Evolutionary conservation across 1,284 basidiomycete genomes (phyloP), one percentile per base, ranked within the genome.

Genomic region (Ustilago nuda): DNA sequence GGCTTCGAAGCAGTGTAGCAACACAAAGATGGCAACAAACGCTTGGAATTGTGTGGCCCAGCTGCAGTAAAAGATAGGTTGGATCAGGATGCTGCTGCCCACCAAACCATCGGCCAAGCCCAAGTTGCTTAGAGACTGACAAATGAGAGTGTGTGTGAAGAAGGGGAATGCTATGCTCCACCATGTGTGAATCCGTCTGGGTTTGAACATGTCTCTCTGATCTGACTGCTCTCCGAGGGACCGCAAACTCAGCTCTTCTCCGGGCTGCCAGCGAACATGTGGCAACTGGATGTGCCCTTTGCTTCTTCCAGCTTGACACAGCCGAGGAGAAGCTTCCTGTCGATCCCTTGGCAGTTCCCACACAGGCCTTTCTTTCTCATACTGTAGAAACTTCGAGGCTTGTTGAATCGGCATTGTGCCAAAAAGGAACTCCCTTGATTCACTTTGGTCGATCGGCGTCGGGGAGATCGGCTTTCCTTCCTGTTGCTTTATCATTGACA

Each of bases 181-280:
- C 53, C 53, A 55, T 53, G 51, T 53, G 51, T 53, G 51, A 35
- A 53, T 35, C n/a, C 11, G 41, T 32, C 55, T 41, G 15, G 30
- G 37, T 2, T 55, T 55, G 53, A 55, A 41, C 55, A 32, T 45
- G 55, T 43, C 15, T 39, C 30, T 39, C 30, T 43, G 30, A 3
- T 37, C 55, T 41, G 8, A 9, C 51, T 35, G 8, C 50, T 35
- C 55, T 63, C 61, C 55, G 61, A 36, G 61, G 55, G 45, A 33
- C 13, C 27, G 39, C 27, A 45, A 56, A 41, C 61, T 56, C 61
- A 56, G 61, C 30, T 35, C 15, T 39, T 48, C 37, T 37, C 35
- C 52, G 30, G n/a, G 13, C 13, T 57, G 27, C 17, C 30, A 43
- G n/a, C 27, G 23, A 30, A 30, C 46, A 32, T 1, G 13, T 17